These are phyloP conservation scores for Cyberlindnera maclurae DNA, from an alignment of 805 yeast genomes.

Conservation along the genomic window DNA sequence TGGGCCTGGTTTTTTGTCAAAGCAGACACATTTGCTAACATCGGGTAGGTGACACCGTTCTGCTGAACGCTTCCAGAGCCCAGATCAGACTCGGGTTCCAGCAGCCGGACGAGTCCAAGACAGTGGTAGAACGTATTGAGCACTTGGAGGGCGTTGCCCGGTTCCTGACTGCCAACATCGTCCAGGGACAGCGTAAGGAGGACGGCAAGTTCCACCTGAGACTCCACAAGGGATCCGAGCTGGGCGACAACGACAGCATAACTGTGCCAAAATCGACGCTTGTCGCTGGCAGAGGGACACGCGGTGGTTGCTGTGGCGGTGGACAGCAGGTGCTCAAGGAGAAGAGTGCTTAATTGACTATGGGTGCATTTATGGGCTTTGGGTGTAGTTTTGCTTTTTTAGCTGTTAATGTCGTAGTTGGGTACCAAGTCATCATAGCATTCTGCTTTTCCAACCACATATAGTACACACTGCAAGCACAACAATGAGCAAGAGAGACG, in stretches of 20 bases:
- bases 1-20: too few relatives aligned
- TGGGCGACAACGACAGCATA: conserved; percentile 84
- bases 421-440: too few relatives aligned
- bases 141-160: conserved; percentile 63
- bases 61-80: conserved; percentile 52
- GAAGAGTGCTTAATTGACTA: conserved; percentile 7
- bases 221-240: conserved; percentile 75
- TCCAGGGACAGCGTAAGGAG: conserved; percentile 59
- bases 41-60: conserved; percentile 27
- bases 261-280: conserved; percentile 47
- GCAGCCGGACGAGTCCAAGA: conserved; percentile 40
- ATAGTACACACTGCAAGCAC: neutral
- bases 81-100: conserved; percentile 51
- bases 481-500: conserved; percentile 31
- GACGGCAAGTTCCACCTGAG: conserved; percentile 47
- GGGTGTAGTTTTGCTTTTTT: too few relatives aligned
- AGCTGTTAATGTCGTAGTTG: too few relatives aligned
- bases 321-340: conserved; percentile 13
- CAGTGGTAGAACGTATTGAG: conserved; percentile 42
- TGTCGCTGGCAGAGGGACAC: conserved; percentile 50
- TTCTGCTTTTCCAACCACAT: too few relatives aligned
- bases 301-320: conserved; percentile 19
- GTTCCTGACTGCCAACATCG: conserved; percentile 69
- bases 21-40: conserved; percentile 18
- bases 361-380: too few relatives aligned